Conservation (phyloP, 1,139 yeast species). For the Saccharomycopsis hybrid region DNA sequence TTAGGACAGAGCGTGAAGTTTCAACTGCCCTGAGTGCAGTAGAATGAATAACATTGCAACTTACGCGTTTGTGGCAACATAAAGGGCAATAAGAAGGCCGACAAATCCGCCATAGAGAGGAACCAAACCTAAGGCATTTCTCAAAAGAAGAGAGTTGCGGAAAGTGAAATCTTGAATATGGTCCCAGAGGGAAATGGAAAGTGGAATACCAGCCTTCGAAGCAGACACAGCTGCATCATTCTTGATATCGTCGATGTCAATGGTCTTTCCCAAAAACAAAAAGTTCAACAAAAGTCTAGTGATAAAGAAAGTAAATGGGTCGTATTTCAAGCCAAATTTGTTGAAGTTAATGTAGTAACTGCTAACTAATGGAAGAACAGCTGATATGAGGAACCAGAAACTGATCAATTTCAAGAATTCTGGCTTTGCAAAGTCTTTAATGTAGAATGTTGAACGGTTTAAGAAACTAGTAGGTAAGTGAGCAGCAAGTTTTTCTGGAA, state of each 20-base stretch:
- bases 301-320: slow-evolving; percentile 54
- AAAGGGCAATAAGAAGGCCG: slow-evolving; percentile 30
- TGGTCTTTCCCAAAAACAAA: slow-evolving; percentile 30
- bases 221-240: slow-evolving; percentile 28
- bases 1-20: no score
- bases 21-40: no score
- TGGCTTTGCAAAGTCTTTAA: slow-evolving; percentile 22
- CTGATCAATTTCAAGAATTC: slow-evolving; percentile 28
- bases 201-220: slow-evolving; percentile 21
- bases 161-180: slow-evolving; percentile 23
- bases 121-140: slow-evolving; percentile 29
- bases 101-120: slow-evolving; percentile 29
- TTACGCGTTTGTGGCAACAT: slow-evolving; percentile 24
- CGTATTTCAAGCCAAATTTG: slow-evolving; percentile 34
- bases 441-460: slow-evolving; percentile 22
- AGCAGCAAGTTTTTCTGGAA: background rate
- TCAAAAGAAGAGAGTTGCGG: slow-evolving; percentile 26
- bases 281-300: slow-evolving; percentile 43
- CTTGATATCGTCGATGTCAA: slow-evolving; percentile 26
- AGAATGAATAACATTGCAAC: no score
- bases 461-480: slow-evolving; percentile 2
- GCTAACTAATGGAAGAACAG: slow-evolving; percentile 37
- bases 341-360: slow-evolving; percentile 49
- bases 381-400: slow-evolving; percentile 29
- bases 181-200: background rate